A percentile compares a stretch with the other conserved stretches of the same genome.
Evolutionary conservation across 2,329 filamentous ascomycete genomes (phyloP).

Genomic region (Beauveria sp.): DNA sequence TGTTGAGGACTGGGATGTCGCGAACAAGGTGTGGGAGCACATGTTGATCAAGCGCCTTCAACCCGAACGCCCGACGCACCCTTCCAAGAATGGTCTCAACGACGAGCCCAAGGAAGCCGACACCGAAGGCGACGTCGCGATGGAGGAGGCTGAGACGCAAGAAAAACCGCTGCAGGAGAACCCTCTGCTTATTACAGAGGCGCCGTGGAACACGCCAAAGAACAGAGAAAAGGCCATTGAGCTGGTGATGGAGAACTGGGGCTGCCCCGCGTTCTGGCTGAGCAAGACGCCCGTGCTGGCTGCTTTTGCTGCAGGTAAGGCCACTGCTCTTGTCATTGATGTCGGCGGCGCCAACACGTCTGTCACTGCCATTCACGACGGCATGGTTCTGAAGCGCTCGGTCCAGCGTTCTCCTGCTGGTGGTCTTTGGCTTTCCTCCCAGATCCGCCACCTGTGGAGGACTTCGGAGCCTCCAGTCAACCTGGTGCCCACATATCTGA

Average conservation of each 20-base stretch:
- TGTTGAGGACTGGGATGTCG: constrained; percentile 94
- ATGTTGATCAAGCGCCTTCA: constrained; percentile 84
- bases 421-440: constrained; percentile 82
- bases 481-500: constrained; percentile 76
- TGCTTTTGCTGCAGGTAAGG: constrained; percentile 87
- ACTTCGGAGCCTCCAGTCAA: constrained; percentile 62
- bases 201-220: constrained; percentile 84
- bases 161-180: constrained; percentile 84
- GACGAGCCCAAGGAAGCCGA: constrained; percentile 55
- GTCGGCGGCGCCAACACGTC: constrained; percentile 83
- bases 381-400: constrained; percentile 85
- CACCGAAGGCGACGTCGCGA: constrained; percentile 51
- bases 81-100: constrained; percentile 72
- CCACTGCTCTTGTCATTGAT: constrained; percentile 86
- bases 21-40: constrained; percentile 85
- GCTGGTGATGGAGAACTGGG: constrained; percentile 96
- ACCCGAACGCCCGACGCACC: constrained; percentile 60
- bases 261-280: constrained; percentile 88
- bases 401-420: constrained; percentile 79
- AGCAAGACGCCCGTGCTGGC: constrained; percentile 83
- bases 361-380: constrained; percentile 87
- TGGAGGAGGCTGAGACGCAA: constrained; percentile 43
- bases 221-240: constrained; percentile 90
- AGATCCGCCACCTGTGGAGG: constrained; percentile 75
- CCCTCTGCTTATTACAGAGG: constrained; percentile 87